Conservation (phyloP, 768 basidiomycete genomes). For the Tricholoma matsutake region DNA sequence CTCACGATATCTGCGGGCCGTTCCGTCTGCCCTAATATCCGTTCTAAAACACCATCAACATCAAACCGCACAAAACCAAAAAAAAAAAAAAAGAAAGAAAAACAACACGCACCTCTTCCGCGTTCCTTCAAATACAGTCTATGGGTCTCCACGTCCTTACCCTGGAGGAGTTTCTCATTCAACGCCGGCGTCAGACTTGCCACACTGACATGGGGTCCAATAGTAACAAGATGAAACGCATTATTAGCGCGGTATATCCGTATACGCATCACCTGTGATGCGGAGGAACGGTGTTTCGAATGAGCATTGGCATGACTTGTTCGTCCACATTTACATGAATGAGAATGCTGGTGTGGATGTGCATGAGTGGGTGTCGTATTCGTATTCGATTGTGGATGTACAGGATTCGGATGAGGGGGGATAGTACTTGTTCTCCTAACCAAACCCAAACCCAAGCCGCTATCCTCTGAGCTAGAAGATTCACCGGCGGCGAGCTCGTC, state of each 20-base stretch:
- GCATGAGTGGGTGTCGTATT: no score
- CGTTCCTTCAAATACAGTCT: constrained; percentile 73
- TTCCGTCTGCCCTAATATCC: constrained; percentile 78
- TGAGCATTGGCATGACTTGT: neutral
- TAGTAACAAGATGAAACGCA: constrained; percentile 66
- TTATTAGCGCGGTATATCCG: constrained; percentile 77
- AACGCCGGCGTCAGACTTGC: constrained; percentile 60
- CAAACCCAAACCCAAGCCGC: constrained; percentile 11
- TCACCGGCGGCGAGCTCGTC: constrained; percentile 30
- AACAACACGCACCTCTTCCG: constrained; percentile 70
- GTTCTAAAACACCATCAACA: constrained; percentile 42
- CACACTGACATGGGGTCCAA: constrained; percentile 64
- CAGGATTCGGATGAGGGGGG: neutral
- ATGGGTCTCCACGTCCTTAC: constrained; percentile 56
- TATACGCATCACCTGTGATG: constrained; percentile 46
- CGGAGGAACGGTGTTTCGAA: neutral
- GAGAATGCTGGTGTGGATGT: neutral
- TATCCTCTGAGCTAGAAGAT: constrained; percentile 30
- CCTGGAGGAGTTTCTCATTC: constrained; percentile 51
- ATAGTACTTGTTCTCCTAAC: neutral
- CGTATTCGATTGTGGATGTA: no score
- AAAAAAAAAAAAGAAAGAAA: neutral
- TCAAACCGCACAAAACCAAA: neutral
- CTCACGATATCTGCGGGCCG: constrained; percentile 82
- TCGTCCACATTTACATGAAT: neutral